Evolutionary conservation across 2,329 filamentous ascomycete species (phyloP).

Genomic region (Aspergillus awamori): DNA sequence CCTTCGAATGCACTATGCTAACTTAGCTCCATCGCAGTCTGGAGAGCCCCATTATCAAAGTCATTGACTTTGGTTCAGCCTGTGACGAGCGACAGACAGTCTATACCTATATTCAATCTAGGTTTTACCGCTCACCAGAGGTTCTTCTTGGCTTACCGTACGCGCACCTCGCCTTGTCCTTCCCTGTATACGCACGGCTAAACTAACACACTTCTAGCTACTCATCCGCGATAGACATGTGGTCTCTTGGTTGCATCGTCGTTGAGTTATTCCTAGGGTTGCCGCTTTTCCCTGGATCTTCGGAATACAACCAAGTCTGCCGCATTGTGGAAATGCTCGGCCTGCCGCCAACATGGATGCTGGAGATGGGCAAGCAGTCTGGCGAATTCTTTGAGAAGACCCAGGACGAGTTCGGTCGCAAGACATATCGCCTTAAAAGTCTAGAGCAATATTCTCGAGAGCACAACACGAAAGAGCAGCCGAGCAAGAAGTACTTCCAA

Average conservation of each 20-base stretch:
- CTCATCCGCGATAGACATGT: constrained; percentile 99
- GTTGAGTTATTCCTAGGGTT: constrained; percentile 95
- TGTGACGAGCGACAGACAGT: constrained; percentile 98
- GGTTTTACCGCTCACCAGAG: constrained; percentile 96
- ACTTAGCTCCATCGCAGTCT: constrained; percentile 55
- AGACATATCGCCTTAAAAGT: constrained; percentile 88
- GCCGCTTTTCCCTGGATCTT: constrained; percentile 93
- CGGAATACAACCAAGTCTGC: constrained; percentile 97
- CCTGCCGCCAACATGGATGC: constrained; percentile 96
- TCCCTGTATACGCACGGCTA: neutral
- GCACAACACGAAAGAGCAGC: constrained; percentile 95
- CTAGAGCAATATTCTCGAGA: constrained; percentile 98
- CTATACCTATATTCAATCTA: constrained; percentile 98
- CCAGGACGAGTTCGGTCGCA: constrained; percentile 87
- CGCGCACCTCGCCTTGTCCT: constrained; percentile 27
- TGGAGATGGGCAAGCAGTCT: constrained; percentile 97
- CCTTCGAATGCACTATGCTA: constrained; percentile 2
- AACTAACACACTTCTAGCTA: constrained; percentile 56
- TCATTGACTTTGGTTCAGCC: constrained; percentile 98
- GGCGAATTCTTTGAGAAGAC: constrained; percentile 96
- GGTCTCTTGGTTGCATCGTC: constrained; percentile 97
- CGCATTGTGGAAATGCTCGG: constrained; percentile 98
- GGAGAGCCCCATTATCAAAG: constrained; percentile 98
- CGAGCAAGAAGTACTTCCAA: constrained; percentile 99
- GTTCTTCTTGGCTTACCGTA: constrained; percentile 87